These are phyloP conservation scores for Friedmanniomyces endolithicus DNA, from an alignment of 495 filamentous ascomycete genomes.

Conservation along the genomic window DNA sequence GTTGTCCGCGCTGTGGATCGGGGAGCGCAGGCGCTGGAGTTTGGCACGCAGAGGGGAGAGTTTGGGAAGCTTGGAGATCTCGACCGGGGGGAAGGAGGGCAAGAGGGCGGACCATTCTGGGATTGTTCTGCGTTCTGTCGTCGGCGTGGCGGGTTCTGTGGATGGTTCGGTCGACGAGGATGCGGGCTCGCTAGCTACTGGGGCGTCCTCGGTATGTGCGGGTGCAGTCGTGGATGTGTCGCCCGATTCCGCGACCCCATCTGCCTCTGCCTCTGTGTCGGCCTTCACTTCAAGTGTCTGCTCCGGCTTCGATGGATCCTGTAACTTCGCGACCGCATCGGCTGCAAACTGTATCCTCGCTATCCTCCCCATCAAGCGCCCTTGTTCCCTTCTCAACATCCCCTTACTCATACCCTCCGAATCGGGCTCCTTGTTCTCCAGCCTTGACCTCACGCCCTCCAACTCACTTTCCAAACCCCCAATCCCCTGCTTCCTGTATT, in stretches of 20 bases:
- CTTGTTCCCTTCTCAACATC: neutral
- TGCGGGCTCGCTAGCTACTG: neutral
- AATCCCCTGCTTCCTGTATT: constrained; percentile 28
- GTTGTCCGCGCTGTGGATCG: constrained; percentile 10
- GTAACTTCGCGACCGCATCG: neutral
- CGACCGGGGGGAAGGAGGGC: constrained; percentile 11
- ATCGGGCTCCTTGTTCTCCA: neutral
- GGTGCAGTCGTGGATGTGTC: neutral
- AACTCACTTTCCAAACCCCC: constrained; percentile 29
- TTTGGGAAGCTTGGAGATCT: constrained; percentile 6
- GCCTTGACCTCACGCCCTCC: constrained; percentile 23
- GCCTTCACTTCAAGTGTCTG: neutral
- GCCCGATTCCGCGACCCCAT: too few relatives aligned
- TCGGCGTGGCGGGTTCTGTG: neutral
- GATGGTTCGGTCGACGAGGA: neutral
- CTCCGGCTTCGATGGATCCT: neutral
- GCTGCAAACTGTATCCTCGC: constrained; percentile 1
- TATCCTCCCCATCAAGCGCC: neutral
- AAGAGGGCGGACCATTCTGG: neutral
- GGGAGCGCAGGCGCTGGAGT: neutral
- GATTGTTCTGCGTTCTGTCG: neutral
- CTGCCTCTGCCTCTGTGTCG: too few relatives aligned
- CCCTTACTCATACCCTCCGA: neutral
- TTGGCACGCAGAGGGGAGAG: neutral
- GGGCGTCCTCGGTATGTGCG: neutral